phyloP scores from a whole-genome alignment of 2,329 filamentous ascomycete genomes.

The Aspergillus sp. region DNA sequence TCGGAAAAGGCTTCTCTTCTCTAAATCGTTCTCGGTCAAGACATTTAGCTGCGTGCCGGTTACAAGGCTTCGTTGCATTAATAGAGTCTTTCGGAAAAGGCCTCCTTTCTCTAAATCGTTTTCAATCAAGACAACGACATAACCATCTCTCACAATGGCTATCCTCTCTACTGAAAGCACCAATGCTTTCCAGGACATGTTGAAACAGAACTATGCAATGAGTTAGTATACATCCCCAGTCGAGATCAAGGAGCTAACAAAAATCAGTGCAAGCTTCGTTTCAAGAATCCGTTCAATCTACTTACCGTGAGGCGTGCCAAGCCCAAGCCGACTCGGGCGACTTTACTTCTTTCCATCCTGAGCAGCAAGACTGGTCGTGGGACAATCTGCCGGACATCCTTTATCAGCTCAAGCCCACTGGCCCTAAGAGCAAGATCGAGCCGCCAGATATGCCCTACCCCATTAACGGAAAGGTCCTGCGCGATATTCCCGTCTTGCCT shows the following conservation, averaged over 20 bases:
- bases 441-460: conserved; percentile 5
- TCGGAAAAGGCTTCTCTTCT: too few relatives aligned
- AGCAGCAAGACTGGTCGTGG: conserved; percentile 24
- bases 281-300: neutral
- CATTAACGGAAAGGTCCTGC: conserved; percentile 19
- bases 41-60: neutral
- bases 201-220: neutral
- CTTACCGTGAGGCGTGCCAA: too few relatives aligned
- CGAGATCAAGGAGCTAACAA: neutral
- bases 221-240: neutral
- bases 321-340: neutral
- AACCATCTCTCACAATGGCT: neutral
- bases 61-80: neutral
- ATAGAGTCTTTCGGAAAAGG: too few relatives aligned
- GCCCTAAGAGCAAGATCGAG: neutral
- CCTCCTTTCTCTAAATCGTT: too few relatives aligned
- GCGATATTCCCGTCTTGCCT: conserved; percentile 28
- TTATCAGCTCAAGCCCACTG: conserved; percentile 22
- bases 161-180: neutral
- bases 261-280: neutral
- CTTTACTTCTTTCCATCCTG: conserved; percentile 13
- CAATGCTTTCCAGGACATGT: neutral
- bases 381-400: conserved; percentile 27
- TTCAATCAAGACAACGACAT: neutral
- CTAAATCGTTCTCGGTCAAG: too few relatives aligned